phyloP scores from a whole-genome alignment of 768 basidiomycete species.

The Serendipita sp. region DNA sequence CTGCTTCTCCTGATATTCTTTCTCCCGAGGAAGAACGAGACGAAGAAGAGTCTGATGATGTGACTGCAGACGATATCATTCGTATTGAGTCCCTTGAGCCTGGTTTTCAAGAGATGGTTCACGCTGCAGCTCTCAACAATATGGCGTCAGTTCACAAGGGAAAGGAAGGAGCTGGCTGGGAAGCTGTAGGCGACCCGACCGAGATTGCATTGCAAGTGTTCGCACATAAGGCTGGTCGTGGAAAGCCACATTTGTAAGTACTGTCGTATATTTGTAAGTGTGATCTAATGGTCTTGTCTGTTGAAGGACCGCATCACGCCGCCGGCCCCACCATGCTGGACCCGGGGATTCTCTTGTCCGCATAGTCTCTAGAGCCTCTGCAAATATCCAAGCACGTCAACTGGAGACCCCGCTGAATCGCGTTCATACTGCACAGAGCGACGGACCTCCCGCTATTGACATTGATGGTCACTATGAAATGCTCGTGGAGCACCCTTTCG shows the following conservation, averaged over 20 bases:
- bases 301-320: background rate
- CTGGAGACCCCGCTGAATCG: background rate
- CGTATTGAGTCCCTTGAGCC: background rate
- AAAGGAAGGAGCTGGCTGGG: constrained; percentile 27
- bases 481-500: constrained; percentile 23
- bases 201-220: constrained; percentile 41
- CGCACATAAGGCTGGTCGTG: constrained; percentile 32
- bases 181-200: constrained; percentile 37
- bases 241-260: constrained; percentile 13
- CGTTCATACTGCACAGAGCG: background rate
- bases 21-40: background rate
- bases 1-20: background rate
- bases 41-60: background rate
- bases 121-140: constrained; percentile 1
- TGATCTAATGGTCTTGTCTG: background rate
- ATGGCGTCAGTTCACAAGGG: constrained; percentile 14
- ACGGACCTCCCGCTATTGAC: background rate
- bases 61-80: background rate
- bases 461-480: constrained; percentile 6
- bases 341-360: background rate
- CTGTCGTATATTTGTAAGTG: background rate
- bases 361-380: background rate
- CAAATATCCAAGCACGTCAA: background rate
- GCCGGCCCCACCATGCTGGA: background rate
- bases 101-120: background rate